Conservation (phyloP, 2,329 filamentous ascomycete genomes). For the Aspergillus floridensis region DNA sequence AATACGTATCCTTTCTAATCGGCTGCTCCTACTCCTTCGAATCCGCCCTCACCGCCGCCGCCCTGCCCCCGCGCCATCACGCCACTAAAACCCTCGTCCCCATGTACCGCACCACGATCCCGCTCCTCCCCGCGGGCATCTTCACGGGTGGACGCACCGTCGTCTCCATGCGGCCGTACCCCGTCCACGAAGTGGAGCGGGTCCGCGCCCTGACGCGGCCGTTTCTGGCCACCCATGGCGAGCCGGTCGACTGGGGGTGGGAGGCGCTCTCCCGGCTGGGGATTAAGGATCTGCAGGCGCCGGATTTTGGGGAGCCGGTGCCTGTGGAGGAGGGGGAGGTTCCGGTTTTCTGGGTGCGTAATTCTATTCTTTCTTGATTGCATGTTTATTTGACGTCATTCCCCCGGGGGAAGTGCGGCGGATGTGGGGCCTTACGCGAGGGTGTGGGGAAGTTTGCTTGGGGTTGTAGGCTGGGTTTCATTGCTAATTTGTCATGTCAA, state of each 20-base stretch:
- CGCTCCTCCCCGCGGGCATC: slow-evolving; percentile 57
- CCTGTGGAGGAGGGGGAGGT: slow-evolving; percentile 38
- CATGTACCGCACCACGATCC: slow-evolving; percentile 61
- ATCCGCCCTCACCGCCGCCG: slow-evolving; percentile 51
- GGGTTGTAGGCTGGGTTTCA: no score
- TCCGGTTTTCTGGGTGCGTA: slow-evolving; percentile 32
- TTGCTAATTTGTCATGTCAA: slow-evolving; percentile 44
- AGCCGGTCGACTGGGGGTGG: slow-evolving; percentile 66
- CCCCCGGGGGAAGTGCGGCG: no score
- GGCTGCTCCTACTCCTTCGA: slow-evolving; percentile 66
- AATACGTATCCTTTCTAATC: slow-evolving; percentile 62
- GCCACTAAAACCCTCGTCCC: slow-evolving; percentile 46
- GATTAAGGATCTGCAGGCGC: slow-evolving; percentile 51
- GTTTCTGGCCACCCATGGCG: slow-evolving; percentile 60
- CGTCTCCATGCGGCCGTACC: slow-evolving; percentile 64
- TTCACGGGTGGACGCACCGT: slow-evolving; percentile 57
- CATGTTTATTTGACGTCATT: no score
- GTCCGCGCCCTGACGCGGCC: slow-evolving; percentile 56
- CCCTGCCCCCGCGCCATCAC: slow-evolving; percentile 52
- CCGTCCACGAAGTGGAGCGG: slow-evolving; percentile 46
- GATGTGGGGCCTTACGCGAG: neutral
- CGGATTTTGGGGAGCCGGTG: slow-evolving; percentile 58
- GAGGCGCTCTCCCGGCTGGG: slow-evolving; percentile 53
- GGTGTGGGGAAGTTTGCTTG: neutral
- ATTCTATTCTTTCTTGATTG: neutral